Evolutionary conservation across 129 eudicot species (phyloP), one percentile per base, ranked within the genome.

Genomic region (Erigeron canadensis): DNA sequence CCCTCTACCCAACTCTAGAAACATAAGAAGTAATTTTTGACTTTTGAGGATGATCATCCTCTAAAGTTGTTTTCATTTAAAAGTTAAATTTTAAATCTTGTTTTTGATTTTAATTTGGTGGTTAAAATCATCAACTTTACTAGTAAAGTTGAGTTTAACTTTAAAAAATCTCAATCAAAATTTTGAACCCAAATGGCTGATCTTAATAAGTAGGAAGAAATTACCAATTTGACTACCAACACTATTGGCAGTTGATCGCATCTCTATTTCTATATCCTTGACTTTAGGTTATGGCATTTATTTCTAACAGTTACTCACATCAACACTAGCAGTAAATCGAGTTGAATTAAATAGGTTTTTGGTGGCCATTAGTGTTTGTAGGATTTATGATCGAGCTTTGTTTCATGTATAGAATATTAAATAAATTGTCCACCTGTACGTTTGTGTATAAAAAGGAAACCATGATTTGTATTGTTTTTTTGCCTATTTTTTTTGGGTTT

Each of bases 361-460:
- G 74, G 48, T 19, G 65, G 60, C n/a, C n/a, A 28, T 71, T 11
- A 47, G 51, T 70, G 75, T 21, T 45, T 23, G 34, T 71, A 19
- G 42, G 56, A 71, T 71, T 71, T 19, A 42, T 71, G 57, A 42
- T 42, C 57, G 13, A 23, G 18, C 58, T 13, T 12, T 67, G 7
- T 40, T 70, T 70, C 34, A 28, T 28, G 34, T 3, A 40, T 62
- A 17, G 65, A 55, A 71, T 71, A n/a, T n/a, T n/a, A n/a, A n/a
- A n/a, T 71, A 19, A 71, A 71, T 70, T 50, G 39, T 71, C 16
- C 55, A 71, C 56, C 57, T 55, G 40, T 43, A 28, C 34, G 34
- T 45, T 69, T 16, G 23, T 71, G 22, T 43, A 18, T 56, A 43
- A 71, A 57, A 71, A 1, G 21, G 28, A 53, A 71, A 57, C 17